These are phyloP conservation scores for Thinopyrum elongatum DNA, from an alignment of 176 grass and related monocot genomes.

Conservation along the genomic window DNA sequence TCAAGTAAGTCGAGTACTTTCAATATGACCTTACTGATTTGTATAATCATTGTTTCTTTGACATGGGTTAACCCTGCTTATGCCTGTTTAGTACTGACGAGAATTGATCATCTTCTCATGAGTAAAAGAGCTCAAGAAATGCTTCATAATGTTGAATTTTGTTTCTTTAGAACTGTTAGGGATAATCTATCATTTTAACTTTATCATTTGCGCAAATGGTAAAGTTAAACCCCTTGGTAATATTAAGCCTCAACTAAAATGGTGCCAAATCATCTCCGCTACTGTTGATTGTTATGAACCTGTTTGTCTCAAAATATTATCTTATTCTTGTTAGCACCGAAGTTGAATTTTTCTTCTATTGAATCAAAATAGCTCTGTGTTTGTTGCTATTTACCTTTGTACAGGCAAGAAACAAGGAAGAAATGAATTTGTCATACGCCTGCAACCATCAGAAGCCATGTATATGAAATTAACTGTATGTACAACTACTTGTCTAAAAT, in stretches of 20 bases:
- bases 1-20: not conserved
- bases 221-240: not conserved
- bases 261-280: not conserved
- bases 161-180: not conserved
- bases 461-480: conserved; percentile 99
- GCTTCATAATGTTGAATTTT: not conserved
- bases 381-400: conserved; percentile 27
- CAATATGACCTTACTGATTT: not conserved
- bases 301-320: not conserved
- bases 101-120: not conserved
- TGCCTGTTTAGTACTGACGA: not conserved
- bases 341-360: not conserved
- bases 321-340: not conserved
- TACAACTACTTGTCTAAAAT: not conserved
- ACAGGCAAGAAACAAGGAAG: conserved; percentile 97
- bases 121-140: conserved; percentile 9
- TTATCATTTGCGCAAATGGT: not conserved
- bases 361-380: not conserved
- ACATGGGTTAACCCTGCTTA: not conserved
- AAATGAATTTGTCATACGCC: conserved; percentile 93
- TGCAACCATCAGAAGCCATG: conserved; percentile 96
- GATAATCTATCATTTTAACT: not conserved
- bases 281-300: not conserved
- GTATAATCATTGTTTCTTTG: not conserved
- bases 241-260: not conserved